These are phyloP conservation scores for Metarhizium anisopliae DNA, from an alignment of 2,329 filamentous ascomycete species.

Conservation along the genomic window DNA sequence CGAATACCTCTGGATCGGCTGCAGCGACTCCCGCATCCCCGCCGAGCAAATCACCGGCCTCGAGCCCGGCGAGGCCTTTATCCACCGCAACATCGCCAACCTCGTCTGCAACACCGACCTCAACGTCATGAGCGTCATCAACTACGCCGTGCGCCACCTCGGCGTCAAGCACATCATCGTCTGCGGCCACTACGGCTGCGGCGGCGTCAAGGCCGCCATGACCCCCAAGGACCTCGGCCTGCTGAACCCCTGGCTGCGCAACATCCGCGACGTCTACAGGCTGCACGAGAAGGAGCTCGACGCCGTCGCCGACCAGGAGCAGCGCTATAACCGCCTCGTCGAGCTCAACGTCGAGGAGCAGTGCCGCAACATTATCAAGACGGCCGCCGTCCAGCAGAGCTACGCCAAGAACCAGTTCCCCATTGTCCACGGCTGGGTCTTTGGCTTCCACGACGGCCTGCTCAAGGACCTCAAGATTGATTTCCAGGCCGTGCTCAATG, in stretches of 20 bases:
- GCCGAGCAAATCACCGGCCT: slow-evolving; percentile 79
- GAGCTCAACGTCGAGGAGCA: slow-evolving; percentile 78
- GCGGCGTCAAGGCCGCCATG: slow-evolving; percentile 67
- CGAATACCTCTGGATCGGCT: slow-evolving; percentile 81
- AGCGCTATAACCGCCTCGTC: slow-evolving; percentile 61
- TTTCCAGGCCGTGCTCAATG: slow-evolving; percentile 44
- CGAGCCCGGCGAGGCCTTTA: slow-evolving; percentile 83
- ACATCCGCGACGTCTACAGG: slow-evolving; percentile 67
- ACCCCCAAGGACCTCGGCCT: slow-evolving; percentile 61
- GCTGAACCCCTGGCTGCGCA: slow-evolving; percentile 65
- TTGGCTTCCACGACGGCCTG: slow-evolving; percentile 58
- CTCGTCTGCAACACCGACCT: slow-evolving; percentile 72
- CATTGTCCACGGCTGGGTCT: slow-evolving; percentile 67
- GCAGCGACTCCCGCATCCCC: slow-evolving; percentile 84
- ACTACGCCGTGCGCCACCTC: slow-evolving; percentile 76
- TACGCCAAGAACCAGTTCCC: slow-evolving; percentile 56
- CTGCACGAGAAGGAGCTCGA: slow-evolving; percentile 64
- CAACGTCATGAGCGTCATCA: slow-evolving; percentile 71
- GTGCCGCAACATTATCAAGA: slow-evolving; percentile 70
- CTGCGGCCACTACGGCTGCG: slow-evolving; percentile 72
- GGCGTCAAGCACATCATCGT: slow-evolving; percentile 75
- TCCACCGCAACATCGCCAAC: slow-evolving; percentile 94
- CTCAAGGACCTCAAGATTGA: slow-evolving; percentile 57
- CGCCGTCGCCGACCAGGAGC: slow-evolving; percentile 46
- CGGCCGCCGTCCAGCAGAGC: slow-evolving; percentile 66